A percentile compares a stretch with the other conserved stretches of the same genome.
Conservation (phyloP, 2,329 filamentous ascomycete species). For the Colletotrichum spinosum region DNA sequence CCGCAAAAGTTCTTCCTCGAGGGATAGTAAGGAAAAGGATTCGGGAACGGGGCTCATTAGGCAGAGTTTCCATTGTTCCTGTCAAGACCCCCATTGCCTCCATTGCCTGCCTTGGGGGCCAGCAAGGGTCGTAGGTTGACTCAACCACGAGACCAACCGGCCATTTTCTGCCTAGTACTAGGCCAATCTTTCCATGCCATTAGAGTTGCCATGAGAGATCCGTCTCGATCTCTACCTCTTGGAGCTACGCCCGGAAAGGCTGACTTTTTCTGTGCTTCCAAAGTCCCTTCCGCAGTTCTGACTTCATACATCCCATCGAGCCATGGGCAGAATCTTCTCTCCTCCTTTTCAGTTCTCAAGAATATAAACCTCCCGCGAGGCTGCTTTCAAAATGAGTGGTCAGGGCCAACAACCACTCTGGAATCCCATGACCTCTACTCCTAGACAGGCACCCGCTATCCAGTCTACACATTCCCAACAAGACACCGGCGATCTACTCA, state of each 20-base stretch:
- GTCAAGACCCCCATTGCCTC: constrained; percentile 4
- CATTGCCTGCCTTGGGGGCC: constrained; percentile 25
- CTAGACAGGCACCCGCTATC: constrained; percentile 12
- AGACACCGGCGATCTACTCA: constrained; percentile 27
- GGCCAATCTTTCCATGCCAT: constrained; percentile 11
- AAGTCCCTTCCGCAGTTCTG: constrained; percentile 27
- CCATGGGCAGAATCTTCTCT: constrained; percentile 1
- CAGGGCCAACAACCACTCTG: constrained; percentile 20
- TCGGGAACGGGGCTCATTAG: constrained; percentile 23
- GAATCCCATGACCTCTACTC: constrained; percentile 14
- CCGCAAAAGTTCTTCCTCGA: constrained; percentile 32
- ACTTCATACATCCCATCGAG: constrained; percentile 5
- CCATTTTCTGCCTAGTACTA: constrained; percentile 22
- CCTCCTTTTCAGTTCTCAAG: neutral
- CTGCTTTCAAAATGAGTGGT: constrained; percentile 29
- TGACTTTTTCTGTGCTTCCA: constrained; percentile 18
- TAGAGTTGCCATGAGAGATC: constrained; percentile 13
- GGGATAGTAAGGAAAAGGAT: neutral
- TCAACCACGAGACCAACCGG: constrained; percentile 19
- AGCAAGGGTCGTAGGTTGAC: constrained; percentile 21
- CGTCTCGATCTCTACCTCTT: neutral
- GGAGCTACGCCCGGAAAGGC: constrained; percentile 13
- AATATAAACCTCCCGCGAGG: constrained; percentile 30
- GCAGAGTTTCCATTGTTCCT: constrained; percentile 19
- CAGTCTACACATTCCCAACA: constrained; percentile 11